Percentiles rank a stretch among this genome's conserved stretches.
These are phyloP conservation scores for Gliomastix tumulicola DNA, from an alignment of 2,329 filamentous ascomycete genomes.

Conservation along the genomic window DNA sequence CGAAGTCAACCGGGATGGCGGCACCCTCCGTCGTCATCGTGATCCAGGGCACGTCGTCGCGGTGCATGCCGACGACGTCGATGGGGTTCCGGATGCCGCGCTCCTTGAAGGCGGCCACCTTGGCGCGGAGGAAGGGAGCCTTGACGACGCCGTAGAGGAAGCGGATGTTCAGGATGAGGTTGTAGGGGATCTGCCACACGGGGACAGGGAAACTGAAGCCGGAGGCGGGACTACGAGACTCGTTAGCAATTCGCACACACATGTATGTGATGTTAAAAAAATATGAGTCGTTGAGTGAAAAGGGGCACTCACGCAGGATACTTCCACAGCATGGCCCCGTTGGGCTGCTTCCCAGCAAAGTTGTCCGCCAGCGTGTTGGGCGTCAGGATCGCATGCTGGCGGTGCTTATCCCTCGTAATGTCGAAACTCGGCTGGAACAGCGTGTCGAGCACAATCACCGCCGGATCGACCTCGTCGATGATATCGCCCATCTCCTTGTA, in stretches of 20 bases:
- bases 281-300: too few species aligned
- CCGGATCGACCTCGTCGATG: slow-evolving; percentile 20
- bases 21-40: slow-evolving; percentile 14
- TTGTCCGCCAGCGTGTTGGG: slow-evolving; percentile 35
- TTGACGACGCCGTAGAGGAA: slow-evolving; percentile 17
- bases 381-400: slow-evolving; percentile 29
- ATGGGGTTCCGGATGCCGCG: slow-evolving; percentile 11
- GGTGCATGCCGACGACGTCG: slow-evolving; percentile 15
- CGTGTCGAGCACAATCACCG: slow-evolving; percentile 21
- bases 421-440: slow-evolving; percentile 17
- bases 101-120: slow-evolving; percentile 11
- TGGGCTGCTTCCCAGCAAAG: slow-evolving; percentile 27
- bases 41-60: slow-evolving; percentile 18
- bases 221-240: slow-evolving; percentile 33
- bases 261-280: too few species aligned
- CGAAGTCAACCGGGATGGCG: slow-evolving; percentile 11
- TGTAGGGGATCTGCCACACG: slow-evolving; percentile 17
- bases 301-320: slow-evolving; percentile 25
- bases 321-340: slow-evolving; percentile 25
- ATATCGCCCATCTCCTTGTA: slow-evolving; percentile 14
- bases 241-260: too few species aligned
- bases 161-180: slow-evolving; percentile 22
- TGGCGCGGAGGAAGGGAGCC: slow-evolving; percentile 14
- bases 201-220: slow-evolving; percentile 38
- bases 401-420: slow-evolving; percentile 9